Evolutionary conservation across 2,329 filamentous ascomycete species (phyloP).

Genomic region (Sporothrix sp.): DNA sequence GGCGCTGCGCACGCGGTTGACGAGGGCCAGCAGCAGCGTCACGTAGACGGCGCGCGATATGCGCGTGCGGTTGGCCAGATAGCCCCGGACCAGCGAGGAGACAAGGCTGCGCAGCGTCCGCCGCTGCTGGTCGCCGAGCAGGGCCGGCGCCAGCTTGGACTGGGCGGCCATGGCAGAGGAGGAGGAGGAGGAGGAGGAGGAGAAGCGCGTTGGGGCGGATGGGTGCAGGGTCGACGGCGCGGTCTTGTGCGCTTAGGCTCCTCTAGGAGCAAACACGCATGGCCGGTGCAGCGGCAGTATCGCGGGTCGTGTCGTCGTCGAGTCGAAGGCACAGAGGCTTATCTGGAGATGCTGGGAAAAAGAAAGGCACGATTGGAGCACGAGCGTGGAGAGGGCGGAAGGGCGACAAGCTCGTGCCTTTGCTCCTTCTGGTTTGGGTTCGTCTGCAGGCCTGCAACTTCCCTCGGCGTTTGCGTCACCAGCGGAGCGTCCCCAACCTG

Average conservation of each 20-base stretch:
- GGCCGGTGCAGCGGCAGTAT: neutral
- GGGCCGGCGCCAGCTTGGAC: slow-evolving; percentile 53
- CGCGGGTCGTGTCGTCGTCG: too few species aligned
- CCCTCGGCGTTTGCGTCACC: slow-evolving; percentile 19
- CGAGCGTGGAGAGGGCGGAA: neutral
- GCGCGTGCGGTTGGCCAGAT: slow-evolving; percentile 67
- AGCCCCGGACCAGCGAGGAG: slow-evolving; percentile 58
- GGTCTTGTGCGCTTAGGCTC: slow-evolving; percentile 6
- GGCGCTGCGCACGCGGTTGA: slow-evolving; percentile 82
- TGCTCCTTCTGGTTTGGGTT: slow-evolving; percentile 6
- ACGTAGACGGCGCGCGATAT: slow-evolving; percentile 80
- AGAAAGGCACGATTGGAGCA: neutral
- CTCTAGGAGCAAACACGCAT: slow-evolving; percentile 2
- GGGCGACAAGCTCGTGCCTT: slow-evolving; percentile 10
- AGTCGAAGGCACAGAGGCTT: too few species aligned
- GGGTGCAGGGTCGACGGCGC: too few species aligned
- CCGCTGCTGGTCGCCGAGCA: slow-evolving; percentile 41
- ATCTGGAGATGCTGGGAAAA: neutral
- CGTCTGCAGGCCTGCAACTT: slow-evolving; percentile 3
- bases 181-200: neutral
- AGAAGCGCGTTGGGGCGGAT: too few species aligned
- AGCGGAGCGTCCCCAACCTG: neutral
- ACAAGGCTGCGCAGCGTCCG: slow-evolving; percentile 56
- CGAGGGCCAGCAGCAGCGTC: slow-evolving; percentile 67
- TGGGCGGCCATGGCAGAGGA: slow-evolving; percentile 40